These are phyloP conservation scores for Myxozyma monticola DNA, from an alignment of 805 yeast genomes.

Conservation along the genomic window DNA sequence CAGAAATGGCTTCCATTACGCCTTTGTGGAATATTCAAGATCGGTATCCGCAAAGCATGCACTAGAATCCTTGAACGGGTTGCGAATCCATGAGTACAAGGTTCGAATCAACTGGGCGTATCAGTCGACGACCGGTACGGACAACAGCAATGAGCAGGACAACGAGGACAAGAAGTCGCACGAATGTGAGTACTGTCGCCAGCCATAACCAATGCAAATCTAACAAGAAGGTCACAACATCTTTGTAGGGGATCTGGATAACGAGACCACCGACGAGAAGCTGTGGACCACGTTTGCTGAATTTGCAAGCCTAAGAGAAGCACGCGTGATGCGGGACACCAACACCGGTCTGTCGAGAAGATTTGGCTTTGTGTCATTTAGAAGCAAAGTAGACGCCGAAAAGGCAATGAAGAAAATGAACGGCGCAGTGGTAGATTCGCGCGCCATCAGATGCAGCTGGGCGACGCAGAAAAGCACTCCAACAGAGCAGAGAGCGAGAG, in stretches of 20 bases:
- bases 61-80: slow-evolving; percentile 59
- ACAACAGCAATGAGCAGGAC: slow-evolving; percentile 48
- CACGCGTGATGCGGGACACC: slow-evolving; percentile 98
- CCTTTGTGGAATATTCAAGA: slow-evolving; percentile 72
- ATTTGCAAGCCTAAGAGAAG: slow-evolving; percentile 67
- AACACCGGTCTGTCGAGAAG: slow-evolving; percentile 62
- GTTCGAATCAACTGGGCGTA: slow-evolving; percentile 80
- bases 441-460: slow-evolving; percentile 84
- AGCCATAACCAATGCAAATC: too few species aligned
- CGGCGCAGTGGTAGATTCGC: slow-evolving; percentile 68
- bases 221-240: too few species aligned
- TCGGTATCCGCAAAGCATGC: slow-evolving; percentile 64
- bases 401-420: slow-evolving; percentile 70
- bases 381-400: slow-evolving; percentile 67
- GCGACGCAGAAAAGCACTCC: too few species aligned
- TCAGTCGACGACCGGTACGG: too few species aligned
- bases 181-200: too few species aligned
- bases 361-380: slow-evolving; percentile 84
- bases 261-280: slow-evolving; percentile 78
- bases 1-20: too few species aligned
- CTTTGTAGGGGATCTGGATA: slow-evolving; percentile 82
- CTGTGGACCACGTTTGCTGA: slow-evolving; percentile 57
- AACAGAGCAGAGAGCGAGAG: too few species aligned
- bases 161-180: slow-evolving; percentile 23
- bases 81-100: slow-evolving; percentile 51